phyloP scores from a whole-genome alignment of 2,329 filamentous ascomycete species.

The Chaetomium globosum region DNA sequence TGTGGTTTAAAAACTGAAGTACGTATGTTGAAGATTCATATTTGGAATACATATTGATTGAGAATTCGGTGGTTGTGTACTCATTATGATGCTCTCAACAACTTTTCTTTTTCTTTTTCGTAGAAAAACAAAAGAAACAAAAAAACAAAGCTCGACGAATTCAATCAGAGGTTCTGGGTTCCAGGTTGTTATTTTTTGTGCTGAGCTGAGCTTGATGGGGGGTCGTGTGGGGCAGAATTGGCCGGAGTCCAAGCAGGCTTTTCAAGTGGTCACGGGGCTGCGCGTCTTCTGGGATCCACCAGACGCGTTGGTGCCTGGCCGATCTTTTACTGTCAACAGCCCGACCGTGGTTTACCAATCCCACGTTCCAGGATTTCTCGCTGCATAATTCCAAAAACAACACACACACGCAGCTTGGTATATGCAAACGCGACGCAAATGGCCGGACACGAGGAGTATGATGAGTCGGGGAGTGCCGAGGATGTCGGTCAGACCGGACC shows the following conservation, averaged over 20 bases:
- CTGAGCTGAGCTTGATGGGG: too few relatives aligned
- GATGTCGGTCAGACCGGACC: conserved; percentile 76
- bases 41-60: background rate
- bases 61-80: background rate
- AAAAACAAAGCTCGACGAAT: background rate
- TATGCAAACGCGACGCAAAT: conserved; percentile 33
- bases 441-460: conserved; percentile 62
- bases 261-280: conserved; percentile 30
- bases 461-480: conserved; percentile 67
- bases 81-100: background rate
- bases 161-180: background rate
- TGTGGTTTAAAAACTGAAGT: background rate
- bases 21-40: background rate
- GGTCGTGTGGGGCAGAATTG: background rate
- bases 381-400: background rate
- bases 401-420: background rate
- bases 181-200: background rate
- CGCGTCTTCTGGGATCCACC: conserved; percentile 26
- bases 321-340: conserved; percentile 30
- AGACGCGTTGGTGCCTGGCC: conserved; percentile 27
- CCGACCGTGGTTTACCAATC: conserved; percentile 5
- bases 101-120: too few relatives aligned
- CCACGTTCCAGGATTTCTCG: background rate
- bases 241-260: background rate
- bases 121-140: too few relatives aligned